These are phyloP conservation scores for Garcia nutans DNA, from an alignment of 345 rosid species.

Conservation along the genomic window DNA sequence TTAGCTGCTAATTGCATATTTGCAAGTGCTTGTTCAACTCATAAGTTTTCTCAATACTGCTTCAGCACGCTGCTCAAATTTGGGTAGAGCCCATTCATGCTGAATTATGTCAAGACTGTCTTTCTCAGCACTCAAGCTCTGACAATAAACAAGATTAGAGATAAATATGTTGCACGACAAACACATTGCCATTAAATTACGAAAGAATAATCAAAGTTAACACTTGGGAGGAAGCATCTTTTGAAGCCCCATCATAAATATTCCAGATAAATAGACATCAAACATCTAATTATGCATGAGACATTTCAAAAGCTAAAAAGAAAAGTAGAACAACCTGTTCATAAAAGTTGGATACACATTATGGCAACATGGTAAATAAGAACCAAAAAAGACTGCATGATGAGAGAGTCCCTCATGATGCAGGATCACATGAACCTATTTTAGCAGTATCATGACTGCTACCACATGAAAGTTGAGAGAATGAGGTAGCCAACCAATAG, in stretches of 20 bases:
- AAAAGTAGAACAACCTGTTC: conserved; percentile 5
- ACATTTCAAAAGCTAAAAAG: conserved; percentile 9
- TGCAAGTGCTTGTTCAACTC: conserved; percentile 28
- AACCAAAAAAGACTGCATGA: neutral
- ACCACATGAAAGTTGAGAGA: neutral
- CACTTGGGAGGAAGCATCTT: neutral
- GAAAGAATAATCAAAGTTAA: neutral
- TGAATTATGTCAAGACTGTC: conserved; percentile 33
- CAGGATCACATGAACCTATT: neutral
- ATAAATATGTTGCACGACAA: neutral
- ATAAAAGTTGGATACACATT: neutral
- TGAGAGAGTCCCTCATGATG: neutral
- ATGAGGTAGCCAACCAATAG: neutral
- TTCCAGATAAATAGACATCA: conserved; percentile 9
- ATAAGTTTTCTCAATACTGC: conserved; percentile 71
- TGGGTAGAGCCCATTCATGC: conserved; percentile 64
- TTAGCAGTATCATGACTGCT: neutral
- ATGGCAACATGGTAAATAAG: neutral
- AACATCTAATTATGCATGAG: conserved; percentile 11
- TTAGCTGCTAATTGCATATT: neutral
- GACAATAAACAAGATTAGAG: conserved; percentile 14
- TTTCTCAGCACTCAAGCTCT: conserved; percentile 64
- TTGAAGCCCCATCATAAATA: neutral
- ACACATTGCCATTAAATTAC: neutral
- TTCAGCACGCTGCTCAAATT: conserved; percentile 90